Conservation (phyloP, 768 basidiomycete genomes). For the Collybia sp. region DNA sequence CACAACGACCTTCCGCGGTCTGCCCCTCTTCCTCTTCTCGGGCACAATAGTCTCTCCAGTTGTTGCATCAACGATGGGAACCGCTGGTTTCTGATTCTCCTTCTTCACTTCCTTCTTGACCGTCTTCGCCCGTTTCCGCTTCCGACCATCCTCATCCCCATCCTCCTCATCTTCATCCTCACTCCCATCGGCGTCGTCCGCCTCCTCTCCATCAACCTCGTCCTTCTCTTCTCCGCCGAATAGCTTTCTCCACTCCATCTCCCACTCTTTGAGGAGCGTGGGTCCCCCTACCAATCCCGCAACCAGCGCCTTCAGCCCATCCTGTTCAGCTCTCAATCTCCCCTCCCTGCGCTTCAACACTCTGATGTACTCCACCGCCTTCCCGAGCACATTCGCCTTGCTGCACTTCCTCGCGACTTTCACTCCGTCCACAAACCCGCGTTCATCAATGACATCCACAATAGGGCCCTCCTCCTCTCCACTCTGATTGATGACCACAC, state of each 20-base stretch:
- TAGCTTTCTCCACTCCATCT: constrained; percentile 63
- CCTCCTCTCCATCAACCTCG: constrained; percentile 54
- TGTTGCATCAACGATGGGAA: background rate
- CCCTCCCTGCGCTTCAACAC: constrained; percentile 78
- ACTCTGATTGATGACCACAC: constrained; percentile 1
- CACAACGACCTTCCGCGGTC: constrained; percentile 69
- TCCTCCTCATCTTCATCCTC: constrained; percentile 55
- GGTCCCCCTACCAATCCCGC: constrained; percentile 71
- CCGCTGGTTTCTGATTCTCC: constrained; percentile 21
- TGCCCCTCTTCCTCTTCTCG: constrained; percentile 81
- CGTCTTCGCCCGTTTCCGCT: constrained; percentile 59
- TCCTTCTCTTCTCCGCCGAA: constrained; percentile 78
- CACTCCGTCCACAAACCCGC: constrained; percentile 90
- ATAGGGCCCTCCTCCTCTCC: constrained; percentile 16
- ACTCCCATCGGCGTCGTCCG: constrained; percentile 50
- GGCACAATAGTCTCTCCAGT: constrained; percentile 22
- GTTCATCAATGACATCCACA: constrained; percentile 64
- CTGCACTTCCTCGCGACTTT: constrained; percentile 87
- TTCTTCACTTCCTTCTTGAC: constrained; percentile 37
- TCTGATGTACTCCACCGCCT: constrained; percentile 88
- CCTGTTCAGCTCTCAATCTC: constrained; percentile 70
- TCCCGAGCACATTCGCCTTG: constrained; percentile 87
- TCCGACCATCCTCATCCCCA: constrained; percentile 42
- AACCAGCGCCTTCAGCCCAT: constrained; percentile 66
- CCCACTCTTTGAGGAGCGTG: constrained; percentile 70